Conservation (phyloP, 78 protist species). For the slime mould (Dictyostelium discoideum) region dicty_2.7 NC_007088.5:5120001-5120500, state of each 20-base stretch:
- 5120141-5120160: conserved; percentile 79
- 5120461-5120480: conserved; percentile 19
- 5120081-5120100: conserved; percentile 67
- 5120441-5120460: conserved; percentile 25
- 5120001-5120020: conserved; percentile 72
- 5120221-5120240: conserved; percentile 85
- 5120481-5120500: conserved; percentile 13
- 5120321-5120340: background rate
- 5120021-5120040: conserved; percentile 85
- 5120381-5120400: background rate
- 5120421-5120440: background rate
- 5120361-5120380: background rate
- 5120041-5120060: conserved; percentile 78
- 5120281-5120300: conserved; percentile 21
- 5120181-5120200: conserved; percentile 79
- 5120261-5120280: conserved; percentile 52
- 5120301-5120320: conserved; percentile 49
- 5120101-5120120: conserved; percentile 72
- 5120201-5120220: conserved; percentile 76
- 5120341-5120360: background rate
- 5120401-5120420: background rate
- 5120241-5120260: conserved; percentile 79
- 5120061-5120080: conserved; percentile 61
- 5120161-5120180: conserved; percentile 70
- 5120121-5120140: conserved; percentile 68